phyloP scores from a whole-genome alignment of 2,329 filamentous ascomycete species.

The Monosporascus sp. region DNA sequence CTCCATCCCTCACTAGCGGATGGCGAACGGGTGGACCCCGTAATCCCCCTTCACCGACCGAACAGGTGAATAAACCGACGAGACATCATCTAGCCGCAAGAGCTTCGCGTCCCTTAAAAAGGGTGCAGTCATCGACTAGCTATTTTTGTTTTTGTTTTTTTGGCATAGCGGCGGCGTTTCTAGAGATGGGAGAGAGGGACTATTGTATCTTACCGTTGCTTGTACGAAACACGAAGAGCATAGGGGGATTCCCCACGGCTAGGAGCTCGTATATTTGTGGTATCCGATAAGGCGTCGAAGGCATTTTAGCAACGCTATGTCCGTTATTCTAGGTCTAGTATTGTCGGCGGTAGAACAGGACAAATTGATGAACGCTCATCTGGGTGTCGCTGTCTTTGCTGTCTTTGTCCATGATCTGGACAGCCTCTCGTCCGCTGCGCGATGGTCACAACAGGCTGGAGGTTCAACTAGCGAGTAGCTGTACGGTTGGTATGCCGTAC shows the following conservation, averaged over 20 bases:
- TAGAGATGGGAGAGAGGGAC: not conserved
- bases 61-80: slow-evolving; percentile 6
- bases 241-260: not conserved
- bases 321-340: too few species aligned
- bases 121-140: not conserved
- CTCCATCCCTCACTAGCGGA: slow-evolving; percentile 41
- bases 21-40: slow-evolving; percentile 26
- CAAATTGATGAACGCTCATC: too few species aligned
- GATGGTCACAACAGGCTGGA: too few species aligned
- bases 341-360: too few species aligned
- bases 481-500: too few species aligned
- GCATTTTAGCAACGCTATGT: too few species aligned
- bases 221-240: not conserved
- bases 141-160: not conserved
- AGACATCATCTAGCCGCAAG: not conserved
- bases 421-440: too few species aligned
- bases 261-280: not conserved
- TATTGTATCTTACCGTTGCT: not conserved
- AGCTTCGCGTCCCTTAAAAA: too few species aligned
- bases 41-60: slow-evolving; percentile 20
- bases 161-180: not conserved
- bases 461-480: too few species aligned
- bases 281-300: not conserved
- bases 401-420: too few species aligned
- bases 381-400: too few species aligned